Evolutionary conservation across 1,284 basidiomycete species (phyloP), one percentile per base, ranked within the genome.

Genomic region (Leccinum griseonigrum): DNA sequence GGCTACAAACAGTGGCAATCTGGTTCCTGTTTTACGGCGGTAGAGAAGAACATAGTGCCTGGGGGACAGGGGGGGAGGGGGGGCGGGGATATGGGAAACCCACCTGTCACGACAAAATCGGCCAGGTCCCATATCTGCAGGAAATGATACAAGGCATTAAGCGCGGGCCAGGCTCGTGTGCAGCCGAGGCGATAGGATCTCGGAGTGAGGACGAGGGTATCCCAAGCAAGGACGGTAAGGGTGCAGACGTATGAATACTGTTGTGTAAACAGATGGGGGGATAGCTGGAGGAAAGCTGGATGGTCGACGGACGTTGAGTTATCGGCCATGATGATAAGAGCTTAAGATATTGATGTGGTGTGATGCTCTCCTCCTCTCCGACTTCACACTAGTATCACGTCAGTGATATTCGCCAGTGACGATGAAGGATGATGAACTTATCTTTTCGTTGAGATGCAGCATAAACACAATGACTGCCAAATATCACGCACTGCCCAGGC

Each of bases 221-320:
- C 91, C 91, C 91, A 92, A 10, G 91, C 90, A 0, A 91, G 88
- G 59, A 93, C 89, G 56, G 91, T 93, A 63, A 93, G 83, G 0
- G 91, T 91, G 78, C 91, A 93, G 62, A 92, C 91, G 59, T 90
- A 85, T 74, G 92, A 92, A 69, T 92, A 93, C 75, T 92, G 92
- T 80, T 92, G 90, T 0, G 90, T 90, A 40, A 83, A 85, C 40
- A 92, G 79, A 71, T 91, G 91, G 1, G 90, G 81, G 0, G 90
- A 82, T 4, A 92, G 83, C 67, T 86, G 77, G 69, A 91, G 84
- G 36, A 85, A 89, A 38, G 76, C 68, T 4, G 85, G 85, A 26
- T 87, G 76, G 16, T 69, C 28, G 43, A 71, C 62, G 71, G 68
- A 70, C 67, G 63, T 52, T 5, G n/a, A 54, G 56, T 60, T 68